These are phyloP conservation scores for Agaricus subrufescens DNA, from an alignment of 768 basidiomycete genomes.

Conservation along the genomic window DNA sequence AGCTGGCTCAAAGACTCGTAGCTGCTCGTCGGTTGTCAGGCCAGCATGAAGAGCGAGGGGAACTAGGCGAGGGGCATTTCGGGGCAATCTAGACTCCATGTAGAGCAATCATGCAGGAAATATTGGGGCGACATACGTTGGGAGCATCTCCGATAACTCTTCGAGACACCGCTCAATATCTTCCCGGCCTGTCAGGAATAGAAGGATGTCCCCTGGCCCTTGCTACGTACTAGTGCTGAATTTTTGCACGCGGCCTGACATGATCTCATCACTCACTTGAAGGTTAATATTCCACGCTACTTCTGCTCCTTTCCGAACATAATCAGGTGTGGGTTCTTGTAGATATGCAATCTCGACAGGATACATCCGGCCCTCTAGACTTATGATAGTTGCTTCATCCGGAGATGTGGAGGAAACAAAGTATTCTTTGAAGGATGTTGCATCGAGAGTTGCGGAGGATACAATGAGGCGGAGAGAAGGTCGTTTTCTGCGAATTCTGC, in stretches of 20 bases:
- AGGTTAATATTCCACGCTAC: conserved; percentile 78
- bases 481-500: conserved; percentile 86
- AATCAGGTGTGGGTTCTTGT: conserved; percentile 71
- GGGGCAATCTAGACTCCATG: conserved; percentile 37
- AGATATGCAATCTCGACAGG: conserved; percentile 94
- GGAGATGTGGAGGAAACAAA: conserved; percentile 64
- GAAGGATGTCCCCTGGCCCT: conserved; percentile 82
- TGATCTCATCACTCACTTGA: conserved; percentile 45
- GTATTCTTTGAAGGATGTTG: conserved; percentile 82
- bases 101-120: background rate
- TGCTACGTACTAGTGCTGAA: conserved; percentile 41
- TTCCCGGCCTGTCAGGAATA: conserved; percentile 93
- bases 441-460: conserved; percentile 96
- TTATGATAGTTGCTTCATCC: conserved; percentile 78
- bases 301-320: conserved; percentile 77
- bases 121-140: conserved; percentile 42
- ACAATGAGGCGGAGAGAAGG: conserved; percentile 88
- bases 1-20: conserved; percentile 75
- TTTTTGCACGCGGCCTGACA: background rate
- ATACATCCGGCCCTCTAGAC: conserved; percentile 90
- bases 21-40: conserved; percentile 82
- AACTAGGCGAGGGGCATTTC: conserved; percentile 50
- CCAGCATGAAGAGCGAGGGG: conserved; percentile 87
- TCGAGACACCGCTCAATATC: conserved; percentile 91
- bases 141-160: conserved; percentile 70